Conservation (phyloP, 2,329 filamentous ascomycete genomes). For the Orbilia quercus region DNA sequence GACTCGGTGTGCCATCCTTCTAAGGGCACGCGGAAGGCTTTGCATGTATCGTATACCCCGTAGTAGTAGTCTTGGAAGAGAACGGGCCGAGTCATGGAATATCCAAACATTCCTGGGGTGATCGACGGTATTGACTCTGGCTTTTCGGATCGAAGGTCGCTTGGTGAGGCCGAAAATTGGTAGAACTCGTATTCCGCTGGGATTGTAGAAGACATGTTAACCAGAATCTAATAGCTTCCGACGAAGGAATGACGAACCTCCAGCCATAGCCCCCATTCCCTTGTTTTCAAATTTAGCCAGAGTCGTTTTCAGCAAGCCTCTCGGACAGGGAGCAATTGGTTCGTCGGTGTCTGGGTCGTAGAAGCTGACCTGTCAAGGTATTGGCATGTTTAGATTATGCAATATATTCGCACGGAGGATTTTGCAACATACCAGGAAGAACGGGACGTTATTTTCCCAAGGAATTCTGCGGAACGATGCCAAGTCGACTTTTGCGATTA, state of each 20-base stretch:
- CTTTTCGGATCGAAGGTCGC: conserved; percentile 75
- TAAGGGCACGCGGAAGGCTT: conserved; percentile 80
- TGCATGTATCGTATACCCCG: conserved; percentile 80
- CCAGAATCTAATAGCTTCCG: neutral
- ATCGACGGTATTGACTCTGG: conserved; percentile 75
- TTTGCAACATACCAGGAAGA: conserved; percentile 57
- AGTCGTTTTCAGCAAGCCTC: conserved; percentile 77
- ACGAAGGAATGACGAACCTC: conserved; percentile 71
- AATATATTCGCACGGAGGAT: neutral
- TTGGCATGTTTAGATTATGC: neutral
- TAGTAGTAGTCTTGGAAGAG: conserved; percentile 96
- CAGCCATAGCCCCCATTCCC: conserved; percentile 87
- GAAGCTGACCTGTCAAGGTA: conserved; percentile 71
- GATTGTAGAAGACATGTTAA: conserved; percentile 1
- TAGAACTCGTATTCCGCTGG: conserved; percentile 95
- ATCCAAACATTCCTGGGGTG: conserved; percentile 96
- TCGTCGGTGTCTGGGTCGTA: conserved; percentile 79
- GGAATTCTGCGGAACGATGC: conserved; percentile 83
- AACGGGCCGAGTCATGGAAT: conserved; percentile 84
- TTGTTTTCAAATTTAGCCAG: conserved; percentile 74
- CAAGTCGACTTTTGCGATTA: conserved; percentile 84
- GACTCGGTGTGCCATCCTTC: conserved; percentile 97
- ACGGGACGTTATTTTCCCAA: conserved; percentile 72
- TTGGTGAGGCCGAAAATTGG: conserved; percentile 77
- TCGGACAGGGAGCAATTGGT: conserved; percentile 80